A percentile compares a stretch with the other conserved stretches of the same genome.
Conservation (phyloP, 2,329 filamentous ascomycete species). For the Neofusicoccum laricinum region DNA sequence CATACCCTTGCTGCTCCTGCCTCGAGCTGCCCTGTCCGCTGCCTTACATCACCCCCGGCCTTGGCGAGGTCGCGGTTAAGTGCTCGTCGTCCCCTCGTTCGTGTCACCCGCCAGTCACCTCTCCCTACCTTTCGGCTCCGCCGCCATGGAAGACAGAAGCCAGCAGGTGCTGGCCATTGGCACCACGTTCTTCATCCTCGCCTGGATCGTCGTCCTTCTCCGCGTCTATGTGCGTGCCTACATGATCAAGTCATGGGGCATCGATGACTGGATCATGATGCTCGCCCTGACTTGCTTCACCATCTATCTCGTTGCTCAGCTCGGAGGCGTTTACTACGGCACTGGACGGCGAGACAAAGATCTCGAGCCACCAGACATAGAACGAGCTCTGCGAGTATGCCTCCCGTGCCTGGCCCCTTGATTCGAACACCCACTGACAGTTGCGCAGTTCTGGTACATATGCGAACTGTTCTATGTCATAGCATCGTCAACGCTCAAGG, state of each 20-base stretch:
- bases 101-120: background rate
- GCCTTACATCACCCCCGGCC: background rate
- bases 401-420: background rate
- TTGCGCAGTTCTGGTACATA: slow-evolving; percentile 50
- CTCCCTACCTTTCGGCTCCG: background rate
- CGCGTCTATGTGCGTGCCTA: slow-evolving; percentile 37
- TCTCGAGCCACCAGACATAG: slow-evolving; percentile 28
- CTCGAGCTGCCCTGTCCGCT: background rate
- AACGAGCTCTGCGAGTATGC: slow-evolving; percentile 29
- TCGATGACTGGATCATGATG: slow-evolving; percentile 44
- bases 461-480: slow-evolving; percentile 55
- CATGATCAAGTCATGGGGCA: slow-evolving; percentile 37
- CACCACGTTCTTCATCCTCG: slow-evolving; percentile 37
- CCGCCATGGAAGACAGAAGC: slow-evolving; percentile 22
- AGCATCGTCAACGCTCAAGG: slow-evolving; percentile 47
- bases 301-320: slow-evolving; percentile 38
- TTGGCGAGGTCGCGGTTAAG: slow-evolving; percentile 8
- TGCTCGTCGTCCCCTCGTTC: background rate
- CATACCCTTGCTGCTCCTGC: background rate
- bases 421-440: slow-evolving; percentile 18
- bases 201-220: slow-evolving; percentile 36
- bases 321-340: slow-evolving; percentile 38
- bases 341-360: slow-evolving; percentile 38
- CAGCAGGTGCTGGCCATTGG: slow-evolving; percentile 29
- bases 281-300: slow-evolving; percentile 39